Base-by-base conservation (phyloP, 106 monocot species). In the Acanthochlamys bracteata region DNA sequence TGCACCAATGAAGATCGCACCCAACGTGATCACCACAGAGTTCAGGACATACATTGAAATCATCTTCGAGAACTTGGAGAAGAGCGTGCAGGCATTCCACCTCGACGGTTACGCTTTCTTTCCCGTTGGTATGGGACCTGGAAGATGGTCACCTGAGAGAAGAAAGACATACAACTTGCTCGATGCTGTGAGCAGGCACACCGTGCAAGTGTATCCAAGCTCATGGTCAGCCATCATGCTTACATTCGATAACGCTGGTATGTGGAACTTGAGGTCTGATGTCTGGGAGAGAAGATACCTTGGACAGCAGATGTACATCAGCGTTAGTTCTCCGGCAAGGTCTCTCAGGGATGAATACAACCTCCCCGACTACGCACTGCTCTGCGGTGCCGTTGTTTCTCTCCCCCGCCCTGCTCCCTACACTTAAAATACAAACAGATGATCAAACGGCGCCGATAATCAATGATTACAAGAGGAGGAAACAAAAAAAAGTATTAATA, bases 281-380 rank as follows among this genome's bases (percentile, higher is more conserved):
- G 67, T 68, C 10, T 78, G 82, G 82, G 89, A 84, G 40, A 72
- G 74, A 56, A 63, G 68, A 39, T 89, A 84, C 71, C 76, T 84
- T 7, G 89, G 89, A 4, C 78, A 84, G 68, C 84, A 84, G 61
- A 55, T 89, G 51, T 89, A 89, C 66, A 24, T 89, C 73, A 84
- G 84, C 60, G 84, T 89, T n/a, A 16, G 62, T 25, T 79, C 89
- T 4, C 82, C 81, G 61, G 79, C 73, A 13, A 40, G 76, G 51
- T 84, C 82, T 4, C 75, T 89, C 27, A 69, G 84, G 25, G 88
- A 89, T 22, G 88, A 89, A 75, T 89, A 89, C 67, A 81, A 70
- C 67, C 66, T 84, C 25, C 88, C 80, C 3, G 75, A 78, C 0
- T 60, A 61, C 56, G 20, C 58, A 0, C 39, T 81, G 23, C 80